Evolutionary conservation across 257 asterid species (phyloP), one percentile per base, ranked within the genome.

Genomic region (Solanum chmielewskii): DNA sequence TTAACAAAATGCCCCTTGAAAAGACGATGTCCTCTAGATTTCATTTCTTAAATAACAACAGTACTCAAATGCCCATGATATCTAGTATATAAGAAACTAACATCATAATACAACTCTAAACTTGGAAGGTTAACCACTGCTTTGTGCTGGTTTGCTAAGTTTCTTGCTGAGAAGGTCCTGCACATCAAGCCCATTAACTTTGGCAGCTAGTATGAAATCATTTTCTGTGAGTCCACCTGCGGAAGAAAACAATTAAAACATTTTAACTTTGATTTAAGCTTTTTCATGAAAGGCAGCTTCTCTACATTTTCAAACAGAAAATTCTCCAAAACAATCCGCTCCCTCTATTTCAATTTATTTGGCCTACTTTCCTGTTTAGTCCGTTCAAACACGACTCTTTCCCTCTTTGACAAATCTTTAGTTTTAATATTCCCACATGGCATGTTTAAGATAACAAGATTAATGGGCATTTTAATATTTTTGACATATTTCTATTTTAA

Each of bases 141-240:
- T 37, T 70, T 44, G 71, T 31, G 83, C 14, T 70, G 71, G 70
- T 74, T 83, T 89, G 42, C 90, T 47, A 15, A 92, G 91, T 84
- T 92, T 92, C 88, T 91, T 94, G 94, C 99, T 95, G 76, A 96
- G 94, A 89, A 96, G 98, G 85, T 91, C 88, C 41, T 90, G 94
- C 81, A 95, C 92, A 90, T 93, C 89, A 35, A 96, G 98, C 71
- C 91, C 90, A 70, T 71, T 89, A 71, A 96, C 94, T 95, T 96
- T 96, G 59, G 96, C 94, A 85, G 99, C 99, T 68, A 96, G 98
- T 80, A 96, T 93, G 92, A 95, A 96, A 89, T 95, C 99, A 90
- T 97, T 97, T 92, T 97, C 98, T 11, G 98, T 95, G 25, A 97
- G 93, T 44, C 99, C 99, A 87, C 97, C 99, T 96, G 88, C 91